Conservation (phyloP, 2,329 filamentous ascomycete species). For the Pseudogymnoascus sp. region DNA sequence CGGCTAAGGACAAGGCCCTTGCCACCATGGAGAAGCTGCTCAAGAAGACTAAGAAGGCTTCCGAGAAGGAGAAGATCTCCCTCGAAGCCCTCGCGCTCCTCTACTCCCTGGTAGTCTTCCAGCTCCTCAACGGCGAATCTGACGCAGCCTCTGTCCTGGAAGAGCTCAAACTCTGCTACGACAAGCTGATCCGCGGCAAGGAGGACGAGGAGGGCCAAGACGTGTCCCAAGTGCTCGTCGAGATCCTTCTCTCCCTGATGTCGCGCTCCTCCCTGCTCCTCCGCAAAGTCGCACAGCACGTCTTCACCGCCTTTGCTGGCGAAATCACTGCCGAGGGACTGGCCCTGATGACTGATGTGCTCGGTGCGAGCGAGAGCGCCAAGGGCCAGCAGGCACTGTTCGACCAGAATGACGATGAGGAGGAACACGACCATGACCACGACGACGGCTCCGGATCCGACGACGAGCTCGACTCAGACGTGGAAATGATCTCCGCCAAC, state of each 20-base stretch:
- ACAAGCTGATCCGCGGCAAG: slow-evolving; percentile 49
- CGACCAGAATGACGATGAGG: slow-evolving; percentile 56
- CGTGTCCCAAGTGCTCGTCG: slow-evolving; percentile 66
- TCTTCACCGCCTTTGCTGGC: slow-evolving; percentile 74
- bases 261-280: slow-evolving; percentile 78
- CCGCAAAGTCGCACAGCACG: slow-evolving; percentile 77
- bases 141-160: slow-evolving; percentile 77
- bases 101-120: slow-evolving; percentile 75
- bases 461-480: slow-evolving; percentile 37
- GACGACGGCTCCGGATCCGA: slow-evolving; percentile 34
- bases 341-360: slow-evolving; percentile 56
- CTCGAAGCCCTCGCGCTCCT: slow-evolving; percentile 67
- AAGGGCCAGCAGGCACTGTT: slow-evolving; percentile 84
- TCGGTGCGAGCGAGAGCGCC: slow-evolving; percentile 71
- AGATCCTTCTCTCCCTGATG: slow-evolving; percentile 83
- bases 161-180: slow-evolving; percentile 70
- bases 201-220: slow-evolving; percentile 43
- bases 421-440: slow-evolving; percentile 40
- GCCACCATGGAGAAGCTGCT: slow-evolving; percentile 46
- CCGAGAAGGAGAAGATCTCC: slow-evolving; percentile 26
- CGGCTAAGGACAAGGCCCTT: slow-evolving; percentile 45
- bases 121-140: slow-evolving; percentile 81
- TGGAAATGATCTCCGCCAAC: slow-evolving; percentile 42
- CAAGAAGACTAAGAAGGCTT: slow-evolving; percentile 33
- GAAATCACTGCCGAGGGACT: slow-evolving; percentile 68